Evolutionary conservation across 495 filamentous ascomycete species (phyloP), one percentile per base, ranked within the genome.

Genomic region (Aspergillus kassunensis): DNA sequence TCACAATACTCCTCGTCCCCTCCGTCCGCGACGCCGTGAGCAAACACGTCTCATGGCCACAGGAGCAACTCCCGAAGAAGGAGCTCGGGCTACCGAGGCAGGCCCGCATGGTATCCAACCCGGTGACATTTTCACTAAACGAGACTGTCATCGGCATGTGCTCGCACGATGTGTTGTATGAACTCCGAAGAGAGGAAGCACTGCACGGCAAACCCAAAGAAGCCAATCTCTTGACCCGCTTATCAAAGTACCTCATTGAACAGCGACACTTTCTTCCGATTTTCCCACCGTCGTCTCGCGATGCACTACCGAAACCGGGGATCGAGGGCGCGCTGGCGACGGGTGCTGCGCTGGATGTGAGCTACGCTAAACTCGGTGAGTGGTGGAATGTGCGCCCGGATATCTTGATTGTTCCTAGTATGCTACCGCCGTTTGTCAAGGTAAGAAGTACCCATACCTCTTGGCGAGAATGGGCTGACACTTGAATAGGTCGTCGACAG

Each of bases 211-310:
- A 78, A 31, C 78, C 78, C 0, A 63, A 65, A 7, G 78, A 84
- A 35, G 66, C 72, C 2, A 80, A 84, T 54, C 44, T 88, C 18
- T 74, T 95, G 31, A 81, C 84, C 5, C 67, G 93, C 23, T 62
- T 88, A 15, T 78, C 85, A 4, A 80, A 81, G 36, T 83, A 90
- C 57, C 65, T 98, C 24, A 79, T 97, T 49, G 84, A 91, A 63
- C 93, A 98, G 68, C 76, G 90, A 2, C 89, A 92, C 68, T 96
- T 88, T 66, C 90, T 88, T 61, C 93, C 93, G 11, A 63, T 97
- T 11, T 97, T 88, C 56, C 93, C 93, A 24, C 85, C 91, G 0
- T 74, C 79, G 20, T 81, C 82, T 33, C 77, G 90, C 36, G 74
- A 78, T 48, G 77, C 71, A 44, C 64, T 92, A 51, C 86, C 86